phyloP scores from a whole-genome alignment of 108 stramenopile species.

The Schizochytrium sp. region DNA sequence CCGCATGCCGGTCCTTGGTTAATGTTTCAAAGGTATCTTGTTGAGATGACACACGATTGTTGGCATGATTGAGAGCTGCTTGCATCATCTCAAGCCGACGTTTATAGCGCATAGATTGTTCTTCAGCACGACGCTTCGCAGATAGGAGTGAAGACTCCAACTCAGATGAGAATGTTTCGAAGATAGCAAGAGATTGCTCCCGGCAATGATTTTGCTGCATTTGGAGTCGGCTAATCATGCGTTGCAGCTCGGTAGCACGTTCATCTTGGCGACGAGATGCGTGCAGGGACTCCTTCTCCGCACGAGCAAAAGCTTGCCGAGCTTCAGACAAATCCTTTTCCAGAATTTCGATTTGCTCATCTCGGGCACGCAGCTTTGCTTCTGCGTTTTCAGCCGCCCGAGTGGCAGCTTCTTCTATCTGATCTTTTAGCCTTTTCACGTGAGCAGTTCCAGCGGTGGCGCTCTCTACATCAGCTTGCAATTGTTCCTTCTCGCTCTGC shows the following conservation, averaged over 20 bases:
- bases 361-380: not conserved
- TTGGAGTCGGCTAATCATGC: not conserved
- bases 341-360: constrained; percentile 2
- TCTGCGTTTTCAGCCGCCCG: not conserved
- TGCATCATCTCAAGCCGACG: not conserved
- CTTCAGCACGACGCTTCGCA: not conserved
- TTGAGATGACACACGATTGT: not conserved
- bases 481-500: not conserved
- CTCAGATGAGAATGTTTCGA: not conserved
- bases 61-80: not conserved
- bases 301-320: not conserved
- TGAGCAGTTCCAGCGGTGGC: not conserved
- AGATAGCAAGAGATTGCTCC: not conserved
- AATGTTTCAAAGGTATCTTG: not conserved
- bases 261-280: not conserved
- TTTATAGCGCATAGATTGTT: not conserved
- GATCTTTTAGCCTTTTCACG: not conserved
- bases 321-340: not conserved
- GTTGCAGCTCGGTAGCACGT: not conserved
- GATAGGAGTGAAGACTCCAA: not conserved
- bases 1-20: not conserved
- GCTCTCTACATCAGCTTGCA: not conserved
- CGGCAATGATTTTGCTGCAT: constrained; percentile 34
- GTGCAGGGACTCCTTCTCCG: not conserved
- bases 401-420: not conserved